Percentiles rank a stretch among this genome's conserved stretches.
These are phyloP conservation scores for Carex littledalei DNA, from an alignment of 176 grass and related monocot genomes.

Conservation along the genomic window DNA sequence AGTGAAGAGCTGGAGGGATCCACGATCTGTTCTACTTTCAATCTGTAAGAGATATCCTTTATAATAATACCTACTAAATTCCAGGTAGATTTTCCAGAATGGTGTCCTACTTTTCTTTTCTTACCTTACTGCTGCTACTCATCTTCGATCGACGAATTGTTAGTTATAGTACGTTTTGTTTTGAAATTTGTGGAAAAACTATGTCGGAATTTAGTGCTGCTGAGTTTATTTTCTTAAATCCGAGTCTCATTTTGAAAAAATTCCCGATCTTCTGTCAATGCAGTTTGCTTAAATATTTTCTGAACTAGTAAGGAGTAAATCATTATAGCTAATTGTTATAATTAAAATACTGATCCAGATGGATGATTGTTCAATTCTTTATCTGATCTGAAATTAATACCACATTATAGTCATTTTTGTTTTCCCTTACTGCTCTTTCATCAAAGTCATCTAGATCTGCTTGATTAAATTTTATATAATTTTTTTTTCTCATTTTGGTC, in stretches of 20 bases:
- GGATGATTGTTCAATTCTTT: neutral
- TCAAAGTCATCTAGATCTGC: conserved; percentile 7
- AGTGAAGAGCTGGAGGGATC: conserved; percentile 7
- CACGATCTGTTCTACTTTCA: neutral
- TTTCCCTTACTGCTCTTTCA: neutral
- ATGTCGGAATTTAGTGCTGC: neutral
- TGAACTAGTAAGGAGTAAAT: neutral
- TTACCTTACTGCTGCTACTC: neutral
- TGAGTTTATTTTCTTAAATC: neutral
- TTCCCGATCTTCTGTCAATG: neutral
- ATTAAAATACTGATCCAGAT: neutral
- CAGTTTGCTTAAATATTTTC: neutral
- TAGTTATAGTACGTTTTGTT: neutral
- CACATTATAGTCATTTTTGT: neutral
- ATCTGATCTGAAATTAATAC: neutral
- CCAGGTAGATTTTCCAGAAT: neutral
- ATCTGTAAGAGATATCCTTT: conserved; percentile 1
- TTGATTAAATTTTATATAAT: neutral
- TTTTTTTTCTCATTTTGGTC: neutral
- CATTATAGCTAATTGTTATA: neutral
- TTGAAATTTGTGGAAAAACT: neutral
- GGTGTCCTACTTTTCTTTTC: neutral
- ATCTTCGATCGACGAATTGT: neutral
- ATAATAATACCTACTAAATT: neutral
- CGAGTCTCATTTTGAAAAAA: neutral